Conservation (phyloP, 2,329 filamentous ascomycete species). For the Paecilomyces sp. region DNA sequence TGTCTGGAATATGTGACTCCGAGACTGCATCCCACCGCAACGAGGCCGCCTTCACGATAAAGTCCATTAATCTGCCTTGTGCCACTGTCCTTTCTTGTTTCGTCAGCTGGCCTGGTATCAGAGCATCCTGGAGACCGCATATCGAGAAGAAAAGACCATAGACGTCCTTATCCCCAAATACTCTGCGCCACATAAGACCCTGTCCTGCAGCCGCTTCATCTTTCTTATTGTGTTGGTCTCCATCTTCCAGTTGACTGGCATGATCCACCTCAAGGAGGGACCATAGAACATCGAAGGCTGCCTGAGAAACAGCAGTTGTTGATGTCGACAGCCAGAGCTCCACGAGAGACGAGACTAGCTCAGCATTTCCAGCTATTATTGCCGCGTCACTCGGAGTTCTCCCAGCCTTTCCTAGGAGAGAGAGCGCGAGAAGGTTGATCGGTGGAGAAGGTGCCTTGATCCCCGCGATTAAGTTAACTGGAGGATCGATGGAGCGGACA, state of each 20-base stretch:
- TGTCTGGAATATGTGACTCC: slow-evolving; percentile 43
- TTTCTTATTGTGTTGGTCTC: slow-evolving; percentile 11
- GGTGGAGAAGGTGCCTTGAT: slow-evolving; percentile 44
- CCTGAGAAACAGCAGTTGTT: slow-evolving; percentile 49
- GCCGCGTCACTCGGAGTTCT: slow-evolving; percentile 47
- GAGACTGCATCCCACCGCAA: slow-evolving; percentile 51
- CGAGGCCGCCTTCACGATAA: slow-evolving; percentile 46
- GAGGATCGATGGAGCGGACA: slow-evolving; percentile 40
- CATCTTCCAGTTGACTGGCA: slow-evolving; percentile 22
- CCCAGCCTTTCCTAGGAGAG: slow-evolving; percentile 51
- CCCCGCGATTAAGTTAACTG: slow-evolving; percentile 49
- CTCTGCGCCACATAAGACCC: slow-evolving; percentile 53
- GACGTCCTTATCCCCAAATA: slow-evolving; percentile 55
- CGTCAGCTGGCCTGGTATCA: slow-evolving; percentile 32
- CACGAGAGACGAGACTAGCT: slow-evolving; percentile 49
- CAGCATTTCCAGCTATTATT: slow-evolving; percentile 49
- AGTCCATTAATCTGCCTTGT: slow-evolving; percentile 54
- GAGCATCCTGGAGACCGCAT: slow-evolving; percentile 39
- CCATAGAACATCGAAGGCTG: slow-evolving; percentile 47
- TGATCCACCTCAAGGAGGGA: slow-evolving; percentile 47
- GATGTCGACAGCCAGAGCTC: slow-evolving; percentile 52
- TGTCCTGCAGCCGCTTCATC: slow-evolving; percentile 31
- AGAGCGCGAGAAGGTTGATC: slow-evolving; percentile 51
- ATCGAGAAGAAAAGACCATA: slow-evolving; percentile 51
- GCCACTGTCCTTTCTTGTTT: slow-evolving; percentile 52